Evolutionary conservation across 108 stramenopile species (phyloP).

Genomic region (Skeletonema marinoi): DNA sequence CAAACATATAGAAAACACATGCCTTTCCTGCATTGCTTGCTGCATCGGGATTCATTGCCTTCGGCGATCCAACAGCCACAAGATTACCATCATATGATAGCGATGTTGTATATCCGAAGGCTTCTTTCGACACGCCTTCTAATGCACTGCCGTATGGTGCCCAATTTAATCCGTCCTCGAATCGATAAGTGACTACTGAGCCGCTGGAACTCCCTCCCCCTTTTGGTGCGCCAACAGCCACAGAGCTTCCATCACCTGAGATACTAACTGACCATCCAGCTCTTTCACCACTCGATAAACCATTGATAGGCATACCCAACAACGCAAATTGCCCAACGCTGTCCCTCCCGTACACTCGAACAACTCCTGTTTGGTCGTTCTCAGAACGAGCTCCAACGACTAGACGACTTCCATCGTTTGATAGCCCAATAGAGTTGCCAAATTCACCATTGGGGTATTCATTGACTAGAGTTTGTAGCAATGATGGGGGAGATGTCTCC

Average conservation of each 20-base stretch:
- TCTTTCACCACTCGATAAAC: neutral
- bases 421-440: neutral
- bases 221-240: neutral
- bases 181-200: neutral
- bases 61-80: neutral
- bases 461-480: neutral
- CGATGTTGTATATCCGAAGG: neutral
- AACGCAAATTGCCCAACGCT: neutral
- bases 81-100: neutral
- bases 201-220: neutral
- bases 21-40: neutral
- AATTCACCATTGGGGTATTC: neutral
- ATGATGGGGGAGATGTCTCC: neutral
- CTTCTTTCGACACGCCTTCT: neutral
- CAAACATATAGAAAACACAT: neutral
- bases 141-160: neutral
- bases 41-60: neutral
- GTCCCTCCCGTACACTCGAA: neutral
- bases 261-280: neutral
- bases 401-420: neutral
- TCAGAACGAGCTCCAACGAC: slow-evolving; percentile 1
- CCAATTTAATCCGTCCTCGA: neutral
- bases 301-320: neutral
- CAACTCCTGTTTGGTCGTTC: neutral
- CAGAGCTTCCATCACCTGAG: neutral